These are phyloP conservation scores for Aureobasidium uvarum DNA, from an alignment of 2,329 filamentous ascomycete species.

Conservation along the genomic window DNA sequence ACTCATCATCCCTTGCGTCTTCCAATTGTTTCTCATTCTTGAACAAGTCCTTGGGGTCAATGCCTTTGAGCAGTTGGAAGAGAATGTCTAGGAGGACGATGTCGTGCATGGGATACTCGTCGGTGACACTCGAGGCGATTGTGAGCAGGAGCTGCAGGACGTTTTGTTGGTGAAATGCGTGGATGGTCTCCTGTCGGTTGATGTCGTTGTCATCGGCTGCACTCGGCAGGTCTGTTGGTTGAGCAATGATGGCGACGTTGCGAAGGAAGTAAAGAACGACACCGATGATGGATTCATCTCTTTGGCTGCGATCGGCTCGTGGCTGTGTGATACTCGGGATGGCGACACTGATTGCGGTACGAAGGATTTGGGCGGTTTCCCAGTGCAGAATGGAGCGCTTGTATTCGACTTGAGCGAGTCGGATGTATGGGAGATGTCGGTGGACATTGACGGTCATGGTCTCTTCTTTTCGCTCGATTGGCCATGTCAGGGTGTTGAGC, in stretches of 20 bases:
- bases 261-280: conserved; percentile 84
- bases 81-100: conserved; percentile 86
- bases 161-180: conserved; percentile 86
- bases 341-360: conserved; percentile 75
- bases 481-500: conserved; percentile 91
- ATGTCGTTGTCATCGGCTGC: conserved; percentile 90
- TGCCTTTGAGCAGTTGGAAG: conserved; percentile 88
- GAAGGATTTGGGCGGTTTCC: conserved; percentile 71
- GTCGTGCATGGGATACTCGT: conserved; percentile 88
- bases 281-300: conserved; percentile 91
- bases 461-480: conserved; percentile 73
- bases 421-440: conserved; percentile 83
- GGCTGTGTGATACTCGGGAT: conserved; percentile 81
- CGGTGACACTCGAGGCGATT: conserved; percentile 85
- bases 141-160: conserved; percentile 83
- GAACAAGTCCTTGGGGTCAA: conserved; percentile 81
- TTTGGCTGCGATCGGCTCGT: conserved; percentile 68
- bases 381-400: conserved; percentile 86
- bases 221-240: conserved; percentile 67
- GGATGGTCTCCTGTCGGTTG: conserved; percentile 81
- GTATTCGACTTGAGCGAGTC: conserved; percentile 83
- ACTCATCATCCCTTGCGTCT: conserved; percentile 67
- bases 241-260: conserved; percentile 81
- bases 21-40: conserved; percentile 72
- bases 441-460: conserved; percentile 92